These are phyloP conservation scores for Xerophyta viscosa DNA, from an alignment of 106 monocot genomes.

Conservation along the genomic window DNA sequence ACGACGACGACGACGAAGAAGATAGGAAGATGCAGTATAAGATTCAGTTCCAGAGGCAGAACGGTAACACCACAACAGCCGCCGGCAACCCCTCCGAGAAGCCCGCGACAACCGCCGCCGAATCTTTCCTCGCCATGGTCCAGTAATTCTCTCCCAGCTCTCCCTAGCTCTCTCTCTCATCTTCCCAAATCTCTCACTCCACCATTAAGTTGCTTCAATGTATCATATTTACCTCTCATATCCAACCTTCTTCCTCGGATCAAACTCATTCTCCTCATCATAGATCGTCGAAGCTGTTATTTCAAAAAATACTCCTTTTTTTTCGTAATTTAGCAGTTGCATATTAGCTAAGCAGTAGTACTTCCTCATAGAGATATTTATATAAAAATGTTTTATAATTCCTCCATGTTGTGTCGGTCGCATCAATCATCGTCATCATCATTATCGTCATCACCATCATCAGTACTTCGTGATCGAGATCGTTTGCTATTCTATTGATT, in stretches of 20 bases:
- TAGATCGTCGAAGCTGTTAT: too few species aligned
- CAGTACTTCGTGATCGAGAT: not conserved
- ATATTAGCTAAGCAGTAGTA: too few species aligned
- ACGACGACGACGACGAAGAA: constrained; percentile 54
- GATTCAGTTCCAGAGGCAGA: constrained; percentile 54
- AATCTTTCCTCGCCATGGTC: constrained; percentile 62
- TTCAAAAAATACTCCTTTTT: too few species aligned
- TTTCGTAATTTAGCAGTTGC: too few species aligned
- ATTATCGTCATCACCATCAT: too few species aligned
- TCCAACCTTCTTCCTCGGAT: too few species aligned
- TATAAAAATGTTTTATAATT: too few species aligned
- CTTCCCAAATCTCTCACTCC: too few species aligned
- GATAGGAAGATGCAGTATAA: constrained; percentile 44
- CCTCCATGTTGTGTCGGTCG: too few species aligned
- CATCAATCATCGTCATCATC: constrained; percentile 1
- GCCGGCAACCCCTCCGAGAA: not conserved
- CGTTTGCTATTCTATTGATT: constrained; percentile 34
- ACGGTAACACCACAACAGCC: constrained; percentile 6
- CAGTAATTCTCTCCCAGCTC: constrained; percentile 10
- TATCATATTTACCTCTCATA: not conserved
- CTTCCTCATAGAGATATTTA: too few species aligned
- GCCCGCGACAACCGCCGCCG: constrained; percentile 6
- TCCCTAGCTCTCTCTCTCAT: not conserved
- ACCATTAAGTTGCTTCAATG: too few species aligned
- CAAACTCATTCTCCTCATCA: too few species aligned